These are phyloP conservation scores for Boletus edulis DNA, from an alignment of 768 basidiomycete genomes.

Conservation along the genomic window DNA sequence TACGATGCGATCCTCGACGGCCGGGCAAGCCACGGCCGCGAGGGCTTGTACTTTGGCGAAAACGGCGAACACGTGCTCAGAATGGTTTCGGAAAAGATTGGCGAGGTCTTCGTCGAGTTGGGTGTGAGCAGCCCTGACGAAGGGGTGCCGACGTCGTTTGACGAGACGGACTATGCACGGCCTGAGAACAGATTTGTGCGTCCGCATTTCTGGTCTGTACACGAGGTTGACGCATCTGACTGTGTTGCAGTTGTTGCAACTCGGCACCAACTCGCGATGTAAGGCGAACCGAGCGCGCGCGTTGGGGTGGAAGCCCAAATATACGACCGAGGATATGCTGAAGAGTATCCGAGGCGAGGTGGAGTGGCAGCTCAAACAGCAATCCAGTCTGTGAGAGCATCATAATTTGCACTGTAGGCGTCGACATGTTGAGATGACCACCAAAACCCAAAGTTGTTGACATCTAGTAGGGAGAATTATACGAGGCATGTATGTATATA, in stretches of 20 bases:
- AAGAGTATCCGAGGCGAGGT: slow-evolving; percentile 12
- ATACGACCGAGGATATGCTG: slow-evolving; percentile 27
- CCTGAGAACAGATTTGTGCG: not conserved
- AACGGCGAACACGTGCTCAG: slow-evolving; percentile 46
- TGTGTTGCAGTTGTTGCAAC: not conserved
- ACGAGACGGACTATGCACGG: slow-evolving; percentile 12
- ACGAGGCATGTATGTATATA: slow-evolving; percentile 4
- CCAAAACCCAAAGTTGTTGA: no score
- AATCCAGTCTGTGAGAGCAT: no score
- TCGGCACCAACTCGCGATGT: slow-evolving; percentile 20
- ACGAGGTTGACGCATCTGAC: not conserved
- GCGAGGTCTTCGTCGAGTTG: slow-evolving; percentile 18
- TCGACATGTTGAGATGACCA: no score
- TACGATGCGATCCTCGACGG: slow-evolving; percentile 34
- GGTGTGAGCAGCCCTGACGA: not conserved
- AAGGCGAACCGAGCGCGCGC: slow-evolving; percentile 8
- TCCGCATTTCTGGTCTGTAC: not conserved
- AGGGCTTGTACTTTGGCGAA: slow-evolving; percentile 52
- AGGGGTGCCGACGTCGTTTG: slow-evolving; percentile 41
- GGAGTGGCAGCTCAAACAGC: slow-evolving; percentile 2
- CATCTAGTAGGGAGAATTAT: not conserved
- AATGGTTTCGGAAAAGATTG: slow-evolving; percentile 39
- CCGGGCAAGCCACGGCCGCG: slow-evolving; percentile 21
- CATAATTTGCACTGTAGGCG: no score
- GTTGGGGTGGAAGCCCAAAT: slow-evolving; percentile 23